These are phyloP conservation scores for Colletotrichum sp. DNA, from an alignment of 2,329 filamentous ascomycete species.

Conservation along the genomic window DNA sequence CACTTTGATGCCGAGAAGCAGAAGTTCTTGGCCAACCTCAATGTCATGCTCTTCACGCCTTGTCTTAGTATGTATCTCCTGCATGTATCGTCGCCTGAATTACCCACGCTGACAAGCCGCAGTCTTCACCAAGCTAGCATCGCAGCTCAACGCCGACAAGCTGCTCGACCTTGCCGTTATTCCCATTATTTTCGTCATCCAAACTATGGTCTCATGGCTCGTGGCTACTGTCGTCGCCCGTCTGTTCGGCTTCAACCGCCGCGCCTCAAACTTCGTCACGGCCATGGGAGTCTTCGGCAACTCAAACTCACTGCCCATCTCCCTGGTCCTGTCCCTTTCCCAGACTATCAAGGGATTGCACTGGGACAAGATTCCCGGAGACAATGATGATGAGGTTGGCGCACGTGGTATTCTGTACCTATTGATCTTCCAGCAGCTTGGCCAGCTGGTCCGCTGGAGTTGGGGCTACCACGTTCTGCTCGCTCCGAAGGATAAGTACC, in stretches of 20 bases:
- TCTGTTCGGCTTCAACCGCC: conserved; percentile 80
- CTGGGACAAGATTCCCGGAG: conserved; percentile 89
- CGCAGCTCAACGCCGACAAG: conserved; percentile 90
- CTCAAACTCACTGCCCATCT: conserved; percentile 97
- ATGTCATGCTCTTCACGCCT: conserved; percentile 95
- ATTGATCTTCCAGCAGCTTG: conserved; percentile 96
- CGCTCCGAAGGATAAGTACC: conserved; percentile 80
- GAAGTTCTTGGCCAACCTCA: conserved; percentile 95
- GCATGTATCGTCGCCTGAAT: neutral
- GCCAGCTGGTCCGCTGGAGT: conserved; percentile 94
- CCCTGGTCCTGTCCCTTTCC: conserved; percentile 90
- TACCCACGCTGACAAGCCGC: conserved; percentile 23
- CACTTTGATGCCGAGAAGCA: conserved; percentile 96
- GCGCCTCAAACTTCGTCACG: conserved; percentile 91
- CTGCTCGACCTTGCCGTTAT: conserved; percentile 91
- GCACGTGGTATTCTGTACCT: conserved; percentile 95
- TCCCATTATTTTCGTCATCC: conserved; percentile 89
- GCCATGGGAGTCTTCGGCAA: conserved; percentile 99
- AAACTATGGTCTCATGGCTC: conserved; percentile 85
- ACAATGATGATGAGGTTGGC: conserved; percentile 94
- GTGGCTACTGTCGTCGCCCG: conserved; percentile 75
- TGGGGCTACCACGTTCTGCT: conserved; percentile 97
- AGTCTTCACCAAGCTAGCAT: conserved; percentile 98
- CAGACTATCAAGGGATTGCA: conserved; percentile 91
- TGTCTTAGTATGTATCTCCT: conserved; percentile 76